Percentiles rank a stretch among this genome's conserved stretches.
Evolutionary conservation across 176 grass and related monocot species (phyloP).

Genomic region (Triticum monococcum): DNA sequence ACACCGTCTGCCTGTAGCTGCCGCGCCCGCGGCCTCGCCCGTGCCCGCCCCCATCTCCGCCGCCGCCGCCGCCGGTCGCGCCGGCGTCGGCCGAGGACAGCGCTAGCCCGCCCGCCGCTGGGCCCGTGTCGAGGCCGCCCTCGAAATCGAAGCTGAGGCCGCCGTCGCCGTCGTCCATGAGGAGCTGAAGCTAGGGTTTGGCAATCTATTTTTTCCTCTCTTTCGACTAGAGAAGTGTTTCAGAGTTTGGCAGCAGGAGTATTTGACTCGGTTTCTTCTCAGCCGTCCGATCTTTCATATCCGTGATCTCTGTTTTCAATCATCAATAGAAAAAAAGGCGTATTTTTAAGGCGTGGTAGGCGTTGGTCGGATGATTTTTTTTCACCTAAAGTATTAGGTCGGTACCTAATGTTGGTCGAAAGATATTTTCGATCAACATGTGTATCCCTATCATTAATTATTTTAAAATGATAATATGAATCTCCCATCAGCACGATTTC

Average conservation of each 20-base stretch:
- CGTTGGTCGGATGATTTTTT: too few relatives aligned
- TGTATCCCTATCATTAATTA: too few relatives aligned
- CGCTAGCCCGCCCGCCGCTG: constrained; percentile 1
- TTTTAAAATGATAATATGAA: too few relatives aligned
- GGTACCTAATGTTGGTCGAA: too few relatives aligned
- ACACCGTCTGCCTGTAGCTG: constrained; percentile 90
- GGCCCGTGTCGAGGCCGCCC: constrained; percentile 62
- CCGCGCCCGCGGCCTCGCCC: constrained; percentile 62
- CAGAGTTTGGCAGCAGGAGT: background rate
- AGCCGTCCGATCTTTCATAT: background rate
- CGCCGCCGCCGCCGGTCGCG: constrained; percentile 16
- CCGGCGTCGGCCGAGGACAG: constrained; percentile 14
- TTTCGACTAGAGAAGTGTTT: background rate
- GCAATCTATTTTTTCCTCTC: background rate
- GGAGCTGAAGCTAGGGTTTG: constrained; percentile 33
- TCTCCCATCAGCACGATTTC: too few relatives aligned
- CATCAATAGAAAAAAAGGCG: background rate
- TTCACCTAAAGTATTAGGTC: too few relatives aligned
- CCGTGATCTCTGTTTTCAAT: background rate
- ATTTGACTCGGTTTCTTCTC: background rate
- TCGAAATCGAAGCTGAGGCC: constrained; percentile 94
- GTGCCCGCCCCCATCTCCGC: constrained; percentile 8
- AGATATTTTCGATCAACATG: too few relatives aligned
- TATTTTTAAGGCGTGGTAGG: background rate
- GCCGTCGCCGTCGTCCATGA: constrained; percentile 78